phyloP scores from a whole-genome alignment of 192 early-diverging fungal species.

The Chytriomyces sp. region DNA sequence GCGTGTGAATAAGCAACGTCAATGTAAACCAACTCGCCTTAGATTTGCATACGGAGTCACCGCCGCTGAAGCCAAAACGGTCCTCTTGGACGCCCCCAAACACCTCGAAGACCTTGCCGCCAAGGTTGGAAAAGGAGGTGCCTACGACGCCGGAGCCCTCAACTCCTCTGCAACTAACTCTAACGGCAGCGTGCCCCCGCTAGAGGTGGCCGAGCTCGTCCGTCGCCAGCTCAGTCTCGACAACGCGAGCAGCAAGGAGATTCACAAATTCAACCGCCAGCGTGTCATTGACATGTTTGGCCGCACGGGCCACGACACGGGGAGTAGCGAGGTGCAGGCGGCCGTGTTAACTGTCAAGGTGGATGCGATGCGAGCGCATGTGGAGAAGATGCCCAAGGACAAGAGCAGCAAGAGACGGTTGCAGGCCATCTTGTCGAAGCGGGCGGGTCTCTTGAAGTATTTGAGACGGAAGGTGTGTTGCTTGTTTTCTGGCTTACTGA shows the following conservation, averaged over 20 bases:
- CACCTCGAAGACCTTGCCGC: slow-evolving; percentile 2
- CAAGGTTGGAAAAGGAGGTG: neutral
- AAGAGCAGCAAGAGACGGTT: slow-evolving; percentile 84
- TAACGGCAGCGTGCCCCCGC: neutral
- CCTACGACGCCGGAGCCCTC: slow-evolving; percentile 3
- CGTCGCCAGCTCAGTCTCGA: slow-evolving; percentile 72
- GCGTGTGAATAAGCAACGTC: no score
- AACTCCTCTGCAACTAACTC: neutral
- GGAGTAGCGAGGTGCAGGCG: slow-evolving; percentile 93
- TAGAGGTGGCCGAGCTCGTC: slow-evolving; percentile 52
- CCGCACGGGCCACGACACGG: slow-evolving; percentile 77
- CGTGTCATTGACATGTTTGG: slow-evolving; percentile 78
- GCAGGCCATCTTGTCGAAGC: slow-evolving; percentile 77
- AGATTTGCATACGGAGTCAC: slow-evolving; percentile 47
- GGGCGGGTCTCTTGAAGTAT: slow-evolving; percentile 86
- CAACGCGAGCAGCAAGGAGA: slow-evolving; percentile 76
- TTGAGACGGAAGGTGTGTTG: slow-evolving; percentile 65
- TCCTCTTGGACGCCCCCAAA: slow-evolving; percentile 40
- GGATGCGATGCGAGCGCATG: slow-evolving; percentile 80
- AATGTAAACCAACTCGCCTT: no score
- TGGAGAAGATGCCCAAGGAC: slow-evolving; percentile 82
- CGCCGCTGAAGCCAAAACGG: slow-evolving; percentile 38
- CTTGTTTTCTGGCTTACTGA: neutral
- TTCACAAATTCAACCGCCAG: slow-evolving; percentile 75
- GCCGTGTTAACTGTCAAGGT: slow-evolving; percentile 90